phyloP scores from a whole-genome alignment of 1,139 yeast species.

The Spencermartinsiella ligniputridi region DNA sequence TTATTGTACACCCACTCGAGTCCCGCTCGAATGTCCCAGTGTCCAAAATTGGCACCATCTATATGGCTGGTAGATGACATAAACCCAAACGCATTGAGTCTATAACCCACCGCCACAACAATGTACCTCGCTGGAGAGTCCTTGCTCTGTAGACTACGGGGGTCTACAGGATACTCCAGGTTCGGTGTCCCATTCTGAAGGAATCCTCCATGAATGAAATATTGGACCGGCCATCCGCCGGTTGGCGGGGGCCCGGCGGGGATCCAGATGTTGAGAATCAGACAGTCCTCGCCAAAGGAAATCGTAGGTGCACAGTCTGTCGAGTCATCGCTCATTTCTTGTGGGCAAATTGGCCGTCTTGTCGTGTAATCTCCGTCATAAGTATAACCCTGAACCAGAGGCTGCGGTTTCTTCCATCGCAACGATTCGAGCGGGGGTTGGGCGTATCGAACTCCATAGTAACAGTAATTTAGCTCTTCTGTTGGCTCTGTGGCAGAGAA shows the following conservation, averaged over 20 bases:
- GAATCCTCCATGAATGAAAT: constrained; percentile 42
- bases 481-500: background rate
- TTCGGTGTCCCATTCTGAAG: constrained; percentile 38
- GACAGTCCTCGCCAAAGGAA: constrained; percentile 36
- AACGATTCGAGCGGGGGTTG: constrained; percentile 26
- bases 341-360: constrained; percentile 36
- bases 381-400: constrained; percentile 32
- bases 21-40: constrained; percentile 40
- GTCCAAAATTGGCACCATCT: constrained; percentile 36
- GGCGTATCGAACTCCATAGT: constrained; percentile 24
- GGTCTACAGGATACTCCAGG: constrained; percentile 28
- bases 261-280: constrained; percentile 39
- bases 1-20: constrained; percentile 34
- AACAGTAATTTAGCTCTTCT: background rate
- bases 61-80: constrained; percentile 22
- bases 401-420: constrained; percentile 31
- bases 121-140: constrained; percentile 32
- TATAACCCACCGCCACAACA: constrained; percentile 39
- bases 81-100: constrained; percentile 41
- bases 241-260: constrained; percentile 35
- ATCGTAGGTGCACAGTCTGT: background rate
- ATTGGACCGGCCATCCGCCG: constrained; percentile 40
- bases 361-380: constrained; percentile 36
- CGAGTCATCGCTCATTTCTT: constrained; percentile 20
- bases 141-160: constrained; percentile 26